A percentile compares a stretch with the other conserved stretches of the same genome.
phyloP scores from a whole-genome alignment of 371 early-diverging fungal species.

The Smittium culicis region DNA sequence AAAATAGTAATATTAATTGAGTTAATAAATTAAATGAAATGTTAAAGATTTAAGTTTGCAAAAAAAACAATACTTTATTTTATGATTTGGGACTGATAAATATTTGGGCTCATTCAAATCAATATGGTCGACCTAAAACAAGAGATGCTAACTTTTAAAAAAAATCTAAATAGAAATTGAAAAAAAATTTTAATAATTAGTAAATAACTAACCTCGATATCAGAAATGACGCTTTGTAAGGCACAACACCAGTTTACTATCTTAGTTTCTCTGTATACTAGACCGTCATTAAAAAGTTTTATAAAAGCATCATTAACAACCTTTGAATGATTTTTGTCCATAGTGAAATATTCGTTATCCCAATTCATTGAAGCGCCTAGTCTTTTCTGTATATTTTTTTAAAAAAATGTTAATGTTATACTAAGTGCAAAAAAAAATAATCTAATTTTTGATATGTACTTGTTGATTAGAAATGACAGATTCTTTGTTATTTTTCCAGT shows the following conservation, averaged over 20 bases:
- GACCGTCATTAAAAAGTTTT: constrained; percentile 86
- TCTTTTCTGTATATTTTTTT: constrained; percentile 34
- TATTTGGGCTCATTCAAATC: constrained; percentile 17
- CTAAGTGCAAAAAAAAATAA: not conserved
- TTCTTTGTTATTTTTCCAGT: constrained; percentile 90
- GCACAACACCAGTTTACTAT: constrained; percentile 98
- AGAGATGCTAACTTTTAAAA: not conserved
- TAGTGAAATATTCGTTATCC: constrained; percentile 84
- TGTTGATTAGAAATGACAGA: constrained; percentile 82
- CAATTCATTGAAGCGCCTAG: constrained; percentile 96
- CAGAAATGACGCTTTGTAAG: constrained; percentile 94
- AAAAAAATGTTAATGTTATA: constrained; percentile 1
- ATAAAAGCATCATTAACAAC: constrained; percentile 95
- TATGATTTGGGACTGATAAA: constrained; percentile 49
- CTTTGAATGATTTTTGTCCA: constrained; percentile 71
- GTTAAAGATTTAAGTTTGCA: constrained; percentile 34
- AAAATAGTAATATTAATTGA: constrained; percentile 11
- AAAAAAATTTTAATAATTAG: not conserved
- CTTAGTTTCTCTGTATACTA: constrained; percentile 92
- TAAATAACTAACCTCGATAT: constrained; percentile 72
- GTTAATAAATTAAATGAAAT: constrained; percentile 24
- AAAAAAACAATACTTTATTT: constrained; percentile 37
- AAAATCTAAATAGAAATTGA: not conserved
- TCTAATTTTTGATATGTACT: not conserved
- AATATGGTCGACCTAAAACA: constrained; percentile 26